Evolutionary conservation across 2,329 filamentous ascomycete species (phyloP).

Genomic region (Magnaporthiopsis rhizophila): DNA sequence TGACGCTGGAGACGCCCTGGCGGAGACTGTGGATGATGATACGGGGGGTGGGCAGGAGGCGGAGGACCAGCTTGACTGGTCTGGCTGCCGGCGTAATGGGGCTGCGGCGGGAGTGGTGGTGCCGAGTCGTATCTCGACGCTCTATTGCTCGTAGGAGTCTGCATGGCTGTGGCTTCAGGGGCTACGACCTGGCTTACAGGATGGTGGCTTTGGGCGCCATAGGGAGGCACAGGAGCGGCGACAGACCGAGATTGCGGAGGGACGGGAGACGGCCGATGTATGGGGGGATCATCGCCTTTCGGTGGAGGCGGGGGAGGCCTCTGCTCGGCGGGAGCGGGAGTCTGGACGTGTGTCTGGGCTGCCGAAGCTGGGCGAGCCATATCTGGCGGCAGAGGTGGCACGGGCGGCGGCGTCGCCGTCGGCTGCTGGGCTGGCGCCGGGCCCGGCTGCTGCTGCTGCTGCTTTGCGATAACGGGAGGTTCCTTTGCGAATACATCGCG

Average conservation of each 20-base stretch:
- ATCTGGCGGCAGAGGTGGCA: conserved; percentile 66
- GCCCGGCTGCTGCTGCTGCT: conserved; percentile 26
- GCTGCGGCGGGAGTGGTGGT: conserved; percentile 34
- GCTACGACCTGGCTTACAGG: conserved; percentile 9
- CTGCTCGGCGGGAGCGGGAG: conserved; percentile 22
- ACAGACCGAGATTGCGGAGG: conserved; percentile 25
- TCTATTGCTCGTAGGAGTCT: conserved; percentile 10
- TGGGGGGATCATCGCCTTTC: conserved; percentile 32
- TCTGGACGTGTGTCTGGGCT: conserved; percentile 23
- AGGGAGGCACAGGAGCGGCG: conserved; percentile 22
- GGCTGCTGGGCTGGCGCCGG: conserved; percentile 22
- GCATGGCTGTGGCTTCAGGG: conserved; percentile 18
- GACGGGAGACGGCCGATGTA: conserved; percentile 17
- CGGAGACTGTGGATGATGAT: background rate
- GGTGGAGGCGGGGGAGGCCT: conserved; percentile 46
- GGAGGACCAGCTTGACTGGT: background rate
- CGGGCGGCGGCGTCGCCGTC: conserved; percentile 47
- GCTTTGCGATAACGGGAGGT: conserved; percentile 75
- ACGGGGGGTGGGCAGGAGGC: background rate
- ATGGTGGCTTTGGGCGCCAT: conserved; percentile 10
- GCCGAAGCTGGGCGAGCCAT: conserved; percentile 35
- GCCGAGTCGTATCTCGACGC: conserved; percentile 39
- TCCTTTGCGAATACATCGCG: conserved; percentile 89
- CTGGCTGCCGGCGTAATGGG: background rate
- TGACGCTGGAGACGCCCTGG: conserved; percentile 4